Evolutionary conservation across 164 flowering plant genomes (phyloP).

Genomic region (Magnolia officinalis): DNA sequence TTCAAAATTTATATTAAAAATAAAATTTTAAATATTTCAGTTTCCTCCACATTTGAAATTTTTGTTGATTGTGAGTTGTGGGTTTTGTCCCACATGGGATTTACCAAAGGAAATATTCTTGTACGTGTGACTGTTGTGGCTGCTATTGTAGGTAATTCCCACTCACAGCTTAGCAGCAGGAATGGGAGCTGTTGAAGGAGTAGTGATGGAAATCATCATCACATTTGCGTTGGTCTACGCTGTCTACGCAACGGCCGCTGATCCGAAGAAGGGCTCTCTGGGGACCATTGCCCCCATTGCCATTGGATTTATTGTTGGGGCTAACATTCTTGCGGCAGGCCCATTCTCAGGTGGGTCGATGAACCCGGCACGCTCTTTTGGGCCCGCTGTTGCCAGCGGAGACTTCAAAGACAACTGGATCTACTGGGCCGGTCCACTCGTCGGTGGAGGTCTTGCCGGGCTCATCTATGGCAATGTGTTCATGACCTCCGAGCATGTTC

Average conservation of each 20-base stretch:
- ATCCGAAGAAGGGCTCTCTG: constrained; percentile 87
- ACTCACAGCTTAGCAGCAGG: constrained; percentile 63
- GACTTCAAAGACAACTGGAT: constrained; percentile 68
- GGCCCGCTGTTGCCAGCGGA: constrained; percentile 82
- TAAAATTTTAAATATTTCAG: too few relatives aligned
- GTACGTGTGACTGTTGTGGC: not conserved
- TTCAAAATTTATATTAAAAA: not conserved
- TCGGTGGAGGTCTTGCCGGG: constrained; percentile 83
- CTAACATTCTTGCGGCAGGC: constrained; percentile 88
- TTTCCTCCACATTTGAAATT: too few relatives aligned
- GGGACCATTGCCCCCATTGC: constrained; percentile 89
- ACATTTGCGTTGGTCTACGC: constrained; percentile 88
- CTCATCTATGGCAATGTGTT: constrained; percentile 56
- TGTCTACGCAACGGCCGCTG: constrained; percentile 80
- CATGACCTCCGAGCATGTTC: constrained; percentile 35
- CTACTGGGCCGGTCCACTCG: constrained; percentile 87
- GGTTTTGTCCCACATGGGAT: not conserved
- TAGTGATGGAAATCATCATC: constrained; percentile 73
- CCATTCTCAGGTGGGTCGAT: constrained; percentile 94
- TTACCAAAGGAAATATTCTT: not conserved
- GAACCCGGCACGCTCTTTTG: constrained; percentile 95
- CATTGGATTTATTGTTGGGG: constrained; percentile 87
- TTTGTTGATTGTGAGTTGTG: too few relatives aligned
- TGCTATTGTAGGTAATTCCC: constrained; percentile 50
- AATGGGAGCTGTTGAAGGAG: constrained; percentile 62